Conservation (phyloP, 1,139 yeast genomes). For the Candida sanyaensis region DNA sequence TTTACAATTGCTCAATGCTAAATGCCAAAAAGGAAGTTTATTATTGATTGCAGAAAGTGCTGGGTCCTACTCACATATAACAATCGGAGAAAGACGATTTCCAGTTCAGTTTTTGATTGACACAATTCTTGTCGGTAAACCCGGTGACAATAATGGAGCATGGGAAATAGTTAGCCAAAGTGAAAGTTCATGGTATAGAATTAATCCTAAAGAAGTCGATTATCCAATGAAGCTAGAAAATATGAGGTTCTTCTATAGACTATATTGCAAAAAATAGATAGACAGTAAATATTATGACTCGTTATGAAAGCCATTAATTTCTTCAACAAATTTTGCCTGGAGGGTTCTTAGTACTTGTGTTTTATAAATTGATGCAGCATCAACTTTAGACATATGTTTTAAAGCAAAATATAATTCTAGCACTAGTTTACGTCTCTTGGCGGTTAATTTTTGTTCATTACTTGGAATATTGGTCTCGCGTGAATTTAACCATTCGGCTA, state of each 20-base stretch:
- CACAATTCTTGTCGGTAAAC: conserved; percentile 63
- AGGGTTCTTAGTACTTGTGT: conserved; percentile 12
- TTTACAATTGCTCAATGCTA: conserved; percentile 49
- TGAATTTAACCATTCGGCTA: conserved; percentile 18
- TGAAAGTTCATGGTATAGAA: conserved; percentile 84
- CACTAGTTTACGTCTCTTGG: conserved; percentile 14
- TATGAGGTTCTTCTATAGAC: conserved; percentile 81
- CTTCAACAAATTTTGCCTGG: conserved; percentile 15
- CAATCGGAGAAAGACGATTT: conserved; percentile 71
- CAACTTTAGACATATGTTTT: conserved; percentile 9
- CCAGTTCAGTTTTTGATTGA: conserved; percentile 84
- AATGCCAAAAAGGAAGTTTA: conserved; percentile 56
- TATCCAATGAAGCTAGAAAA: conserved; percentile 79
- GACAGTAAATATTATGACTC: neutral
- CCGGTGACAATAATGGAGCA: conserved; percentile 47
- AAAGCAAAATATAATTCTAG: conserved; percentile 16
- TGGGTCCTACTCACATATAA: conserved; percentile 82
- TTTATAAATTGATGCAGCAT: conserved; percentile 10
- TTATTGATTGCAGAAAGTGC: conserved; percentile 83
- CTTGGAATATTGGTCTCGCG: conserved; percentile 1
- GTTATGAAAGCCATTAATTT: conserved; percentile 11
- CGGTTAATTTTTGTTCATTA: conserved; percentile 7
- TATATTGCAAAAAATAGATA: conserved; percentile 54
- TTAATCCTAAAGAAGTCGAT: conserved; percentile 50
- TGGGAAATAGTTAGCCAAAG: conserved; percentile 69